Evolutionary conservation across 257 asterid species (phyloP).

Genomic region (Jasminum sambac): DNA sequence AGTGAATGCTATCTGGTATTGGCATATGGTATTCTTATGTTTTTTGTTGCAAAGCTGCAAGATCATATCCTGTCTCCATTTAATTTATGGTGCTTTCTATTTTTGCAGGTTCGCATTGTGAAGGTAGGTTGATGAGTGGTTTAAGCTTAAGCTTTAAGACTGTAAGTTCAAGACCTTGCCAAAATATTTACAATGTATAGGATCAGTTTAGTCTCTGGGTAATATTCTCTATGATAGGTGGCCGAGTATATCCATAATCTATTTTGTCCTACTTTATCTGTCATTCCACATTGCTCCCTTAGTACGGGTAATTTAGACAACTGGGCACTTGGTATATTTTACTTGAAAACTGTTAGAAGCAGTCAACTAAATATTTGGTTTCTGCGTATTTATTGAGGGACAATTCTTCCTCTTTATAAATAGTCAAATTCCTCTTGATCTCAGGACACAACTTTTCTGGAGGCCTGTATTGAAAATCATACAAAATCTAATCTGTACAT

Average conservation of each 20-base stretch:
- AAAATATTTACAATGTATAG: conserved; percentile 15
- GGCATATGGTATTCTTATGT: conserved; percentile 3
- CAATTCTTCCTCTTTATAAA: conserved; percentile 26
- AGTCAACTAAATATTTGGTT: neutral
- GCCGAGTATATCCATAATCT: conserved; percentile 9
- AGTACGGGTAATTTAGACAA: conserved; percentile 12
- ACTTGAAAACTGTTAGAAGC: conserved; percentile 8
- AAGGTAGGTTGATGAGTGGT: conserved; percentile 71
- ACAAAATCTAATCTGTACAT: conserved; percentile 91
- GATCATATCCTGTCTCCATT: neutral
- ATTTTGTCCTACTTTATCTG: conserved; percentile 8
- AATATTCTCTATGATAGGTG: conserved; percentile 14
- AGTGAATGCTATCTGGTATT: neutral
- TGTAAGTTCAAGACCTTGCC: conserved; percentile 39
- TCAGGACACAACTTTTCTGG: conserved; percentile 88
- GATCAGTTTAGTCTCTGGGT: conserved; percentile 13
- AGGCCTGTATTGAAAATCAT: conserved; percentile 95
- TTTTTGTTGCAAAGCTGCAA: neutral
- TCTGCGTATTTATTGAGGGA: neutral
- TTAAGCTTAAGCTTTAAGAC: conserved; percentile 28
- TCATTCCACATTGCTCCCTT: conserved; percentile 20
- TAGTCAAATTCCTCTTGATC: conserved; percentile 32
- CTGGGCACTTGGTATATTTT: conserved; percentile 15
- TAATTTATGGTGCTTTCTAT: conserved; percentile 25
- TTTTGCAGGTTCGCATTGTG: conserved; percentile 86